These are phyloP conservation scores for Emergomyces orientalis DNA, from an alignment of 2,329 filamentous ascomycete species.

Conservation along the genomic window DNA sequence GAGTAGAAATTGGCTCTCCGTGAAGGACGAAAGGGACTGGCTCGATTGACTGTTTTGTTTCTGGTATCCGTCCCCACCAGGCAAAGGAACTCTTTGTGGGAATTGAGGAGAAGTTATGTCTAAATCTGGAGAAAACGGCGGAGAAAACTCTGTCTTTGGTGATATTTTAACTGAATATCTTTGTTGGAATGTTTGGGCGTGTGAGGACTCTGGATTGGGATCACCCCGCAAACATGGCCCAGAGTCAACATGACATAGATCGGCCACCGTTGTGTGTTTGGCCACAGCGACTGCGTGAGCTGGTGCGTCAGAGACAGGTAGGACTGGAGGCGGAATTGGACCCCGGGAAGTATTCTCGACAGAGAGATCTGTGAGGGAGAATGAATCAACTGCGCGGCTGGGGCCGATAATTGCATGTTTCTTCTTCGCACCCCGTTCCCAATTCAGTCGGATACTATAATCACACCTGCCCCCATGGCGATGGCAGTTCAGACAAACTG, in stretches of 20 bases:
- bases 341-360: neutral
- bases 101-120: neutral
- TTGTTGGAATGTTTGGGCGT: neutral
- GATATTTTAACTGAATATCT: neutral
- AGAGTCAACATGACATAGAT: neutral
- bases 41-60: too few species aligned
- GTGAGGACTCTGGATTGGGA: neutral
- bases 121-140: neutral
- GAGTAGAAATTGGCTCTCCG: too few species aligned
- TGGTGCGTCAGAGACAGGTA: neutral
- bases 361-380: neutral
- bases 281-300: neutral
- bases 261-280: neutral
- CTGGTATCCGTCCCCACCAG: neutral
- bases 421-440: constrained; percentile 54
- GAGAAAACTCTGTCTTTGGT: neutral
- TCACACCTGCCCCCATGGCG: constrained; percentile 65
- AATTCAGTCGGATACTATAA: constrained; percentile 72
- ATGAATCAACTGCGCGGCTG: neutral
- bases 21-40: too few species aligned
- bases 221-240: neutral
- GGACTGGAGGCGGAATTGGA: neutral
- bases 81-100: neutral
- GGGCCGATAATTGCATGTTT: neutral
- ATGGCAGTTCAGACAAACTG: constrained; percentile 62